phyloP scores from a whole-genome alignment of 2,329 filamentous ascomycete genomes.

The Endothia cerciana region DNA sequence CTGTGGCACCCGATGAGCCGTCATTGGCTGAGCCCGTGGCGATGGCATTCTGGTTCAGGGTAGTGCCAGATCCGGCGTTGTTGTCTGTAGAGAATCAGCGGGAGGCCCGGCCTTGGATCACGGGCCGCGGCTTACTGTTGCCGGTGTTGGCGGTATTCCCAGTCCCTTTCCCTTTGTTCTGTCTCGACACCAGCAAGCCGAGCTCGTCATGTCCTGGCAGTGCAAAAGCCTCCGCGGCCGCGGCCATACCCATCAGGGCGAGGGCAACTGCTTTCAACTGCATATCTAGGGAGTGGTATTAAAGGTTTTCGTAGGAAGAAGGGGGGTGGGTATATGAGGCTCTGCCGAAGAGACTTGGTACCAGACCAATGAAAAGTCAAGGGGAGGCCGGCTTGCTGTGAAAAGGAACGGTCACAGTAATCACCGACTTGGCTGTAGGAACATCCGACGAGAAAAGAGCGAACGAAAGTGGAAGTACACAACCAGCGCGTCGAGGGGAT shows the following conservation, averaged over 20 bases:
- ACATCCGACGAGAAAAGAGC: conserved; percentile 20
- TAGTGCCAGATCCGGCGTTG: conserved; percentile 38
- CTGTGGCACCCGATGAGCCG: conserved; percentile 29
- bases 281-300: conserved; percentile 45
- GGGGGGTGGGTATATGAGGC: conserved; percentile 5
- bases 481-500: conserved; percentile 22
- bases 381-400: conserved; percentile 13
- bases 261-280: conserved; percentile 54
- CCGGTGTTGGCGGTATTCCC: neutral
- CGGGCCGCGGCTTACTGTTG: neutral
- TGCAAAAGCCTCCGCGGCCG: conserved; percentile 49
- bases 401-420: conserved; percentile 25
- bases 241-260: conserved; percentile 53
- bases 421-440: conserved; percentile 13
- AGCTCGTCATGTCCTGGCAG: conserved; percentile 43
- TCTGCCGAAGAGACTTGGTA: conserved; percentile 26
- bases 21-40: conserved; percentile 34
- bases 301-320: neutral
- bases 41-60: conserved; percentile 42
- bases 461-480: conserved; percentile 22
- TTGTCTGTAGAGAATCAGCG: conserved; percentile 22
- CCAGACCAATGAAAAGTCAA: conserved; percentile 20
- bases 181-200: conserved; percentile 44
- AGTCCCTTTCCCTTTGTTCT: conserved; percentile 34
- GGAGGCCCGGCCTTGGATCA: neutral